These are phyloP conservation scores for Corylus avellana DNA, from an alignment of 306 rosid genomes.

Conservation along the genomic window DNA sequence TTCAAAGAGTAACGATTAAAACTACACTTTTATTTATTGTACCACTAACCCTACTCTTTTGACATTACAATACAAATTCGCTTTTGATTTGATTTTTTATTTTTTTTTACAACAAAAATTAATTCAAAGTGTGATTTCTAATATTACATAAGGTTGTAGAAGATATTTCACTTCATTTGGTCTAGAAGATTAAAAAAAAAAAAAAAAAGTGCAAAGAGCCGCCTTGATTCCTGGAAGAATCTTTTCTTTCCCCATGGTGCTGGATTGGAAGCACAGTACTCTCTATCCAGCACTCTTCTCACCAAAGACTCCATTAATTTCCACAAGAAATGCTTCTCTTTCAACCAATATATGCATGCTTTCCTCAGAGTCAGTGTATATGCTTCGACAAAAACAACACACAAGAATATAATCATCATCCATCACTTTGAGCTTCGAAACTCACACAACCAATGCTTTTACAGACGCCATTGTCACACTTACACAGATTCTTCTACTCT, in stretches of 20 bases:
- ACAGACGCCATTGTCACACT: conserved; percentile 42
- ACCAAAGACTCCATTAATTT: background rate
- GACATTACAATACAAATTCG: no score
- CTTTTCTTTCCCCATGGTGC: conserved; percentile 6
- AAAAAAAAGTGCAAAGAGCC: background rate
- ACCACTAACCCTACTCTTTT: no score
- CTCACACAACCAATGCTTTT: conserved; percentile 55
- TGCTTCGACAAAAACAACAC: background rate
- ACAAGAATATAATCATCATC: background rate
- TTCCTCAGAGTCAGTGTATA: conserved; percentile 63
- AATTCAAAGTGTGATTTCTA: no score
- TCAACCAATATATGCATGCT: no score
- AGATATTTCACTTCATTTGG: no score
- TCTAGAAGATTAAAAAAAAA: background rate
- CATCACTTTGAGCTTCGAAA: conserved; percentile 4
- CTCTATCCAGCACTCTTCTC: background rate
- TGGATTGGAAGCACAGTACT: conserved; percentile 21
- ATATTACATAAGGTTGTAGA: no score
- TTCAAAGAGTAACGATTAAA: no score
- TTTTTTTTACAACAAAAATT: no score
- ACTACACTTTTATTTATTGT: no score
- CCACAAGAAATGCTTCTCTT: no score
- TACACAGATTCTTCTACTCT: conserved; percentile 30
- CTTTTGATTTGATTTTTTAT: no score
- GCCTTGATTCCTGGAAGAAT: conserved; percentile 27